Percentiles rank a stretch among this genome's conserved stretches.
These are phyloP conservation scores for Athelia psychrophila DNA, from an alignment of 1,284 basidiomycete genomes.

Conservation along the genomic window DNA sequence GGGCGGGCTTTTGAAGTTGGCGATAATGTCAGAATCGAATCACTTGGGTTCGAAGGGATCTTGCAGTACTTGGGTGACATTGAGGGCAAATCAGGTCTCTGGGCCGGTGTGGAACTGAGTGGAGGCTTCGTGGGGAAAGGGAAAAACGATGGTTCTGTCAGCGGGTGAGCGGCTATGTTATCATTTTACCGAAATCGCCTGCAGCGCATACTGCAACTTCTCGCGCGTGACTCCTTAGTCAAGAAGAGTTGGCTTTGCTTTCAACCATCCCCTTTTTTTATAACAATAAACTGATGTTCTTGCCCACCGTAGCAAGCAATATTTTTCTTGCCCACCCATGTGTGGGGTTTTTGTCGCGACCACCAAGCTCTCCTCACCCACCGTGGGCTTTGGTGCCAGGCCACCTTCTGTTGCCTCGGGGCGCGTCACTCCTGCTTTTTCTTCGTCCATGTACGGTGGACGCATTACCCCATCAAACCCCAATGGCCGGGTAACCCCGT, in stretches of 20 bases:
- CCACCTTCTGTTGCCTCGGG: conserved; percentile 83
- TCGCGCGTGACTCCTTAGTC: no score
- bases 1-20: conserved; percentile 62
- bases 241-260: no score
- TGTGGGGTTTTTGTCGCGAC: conserved; percentile 91
- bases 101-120: conserved; percentile 90
- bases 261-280: conserved; percentile 5
- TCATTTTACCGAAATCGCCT: background rate
- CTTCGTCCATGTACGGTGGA: conserved; percentile 33
- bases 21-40: conserved; percentile 82
- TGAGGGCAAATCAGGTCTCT: conserved; percentile 81
- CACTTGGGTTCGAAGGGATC: conserved; percentile 81
- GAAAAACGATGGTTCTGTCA: conserved; percentile 92
- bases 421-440: conserved; percentile 47
- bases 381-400: conserved; percentile 56
- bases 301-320: conserved; percentile 61
- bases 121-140: conserved; percentile 88
- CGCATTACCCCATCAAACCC: conserved; percentile 42
- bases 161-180: conserved; percentile 62
- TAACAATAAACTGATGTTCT: background rate
- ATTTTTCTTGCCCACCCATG: conserved; percentile 83
- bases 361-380: conserved; percentile 77
- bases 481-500: conserved; percentile 36
- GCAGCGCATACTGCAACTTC: background rate
- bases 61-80: conserved; percentile 81